Conservation (phyloP, 805 yeast species). For the Maudiozyma bulderi region DNA sequence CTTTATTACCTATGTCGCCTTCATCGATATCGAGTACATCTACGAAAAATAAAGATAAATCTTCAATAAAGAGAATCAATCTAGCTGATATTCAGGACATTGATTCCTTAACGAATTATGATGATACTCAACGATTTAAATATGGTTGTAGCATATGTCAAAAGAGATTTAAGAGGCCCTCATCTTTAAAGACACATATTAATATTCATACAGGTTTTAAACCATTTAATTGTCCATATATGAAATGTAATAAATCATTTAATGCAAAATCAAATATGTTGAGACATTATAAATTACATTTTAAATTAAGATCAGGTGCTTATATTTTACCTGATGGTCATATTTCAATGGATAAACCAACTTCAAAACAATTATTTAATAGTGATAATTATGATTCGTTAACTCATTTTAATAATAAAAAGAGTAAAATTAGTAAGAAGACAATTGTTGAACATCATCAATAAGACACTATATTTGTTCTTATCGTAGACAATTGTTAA, state of each 20-base stretch:
- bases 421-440: neutral
- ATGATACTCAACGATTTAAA: neutral
- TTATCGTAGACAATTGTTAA: neutral
- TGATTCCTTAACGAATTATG: neutral
- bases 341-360: conserved; percentile 10
- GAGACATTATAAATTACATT: conserved; percentile 23
- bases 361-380: conserved; percentile 10
- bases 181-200: conserved; percentile 71
- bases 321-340: conserved; percentile 15
- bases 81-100: neutral
- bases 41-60: neutral
- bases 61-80: neutral
- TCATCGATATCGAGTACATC: neutral
- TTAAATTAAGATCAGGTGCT: conserved; percentile 9
- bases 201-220: conserved; percentile 83
- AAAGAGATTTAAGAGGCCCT: conserved; percentile 76
- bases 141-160: conserved; percentile 58
- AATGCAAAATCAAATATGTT: conserved; percentile 26
- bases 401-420: neutral
- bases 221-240: conserved; percentile 58
- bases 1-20: neutral
- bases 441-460: neutral
- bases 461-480: neutral
- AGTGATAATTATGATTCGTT: neutral
- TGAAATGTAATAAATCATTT: conserved; percentile 59